Percentiles rank a stretch among this genome's conserved stretches.
These are phyloP conservation scores for Starmerella davenportii DNA, from an alignment of 805 yeast species.

Conservation along the genomic window DNA sequence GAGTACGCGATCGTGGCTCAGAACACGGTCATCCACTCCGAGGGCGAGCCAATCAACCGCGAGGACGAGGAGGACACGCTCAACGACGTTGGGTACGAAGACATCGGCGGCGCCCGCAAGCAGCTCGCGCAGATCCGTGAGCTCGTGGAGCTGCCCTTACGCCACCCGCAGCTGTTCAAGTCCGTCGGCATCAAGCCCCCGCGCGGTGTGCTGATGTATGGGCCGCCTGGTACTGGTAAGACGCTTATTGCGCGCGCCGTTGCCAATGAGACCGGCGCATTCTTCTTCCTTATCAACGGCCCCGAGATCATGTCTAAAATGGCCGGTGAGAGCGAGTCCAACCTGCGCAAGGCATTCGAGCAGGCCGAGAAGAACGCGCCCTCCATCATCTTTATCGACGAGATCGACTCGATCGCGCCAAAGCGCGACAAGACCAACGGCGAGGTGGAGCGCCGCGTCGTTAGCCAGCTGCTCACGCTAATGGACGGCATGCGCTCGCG, in stretches of 20 bases:
- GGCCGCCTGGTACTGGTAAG: constrained; percentile 99
- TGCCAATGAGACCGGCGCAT: constrained; percentile 98
- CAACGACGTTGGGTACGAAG: constrained; percentile 96
- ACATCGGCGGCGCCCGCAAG: constrained; percentile 96
- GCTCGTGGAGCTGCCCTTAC: constrained; percentile 89
- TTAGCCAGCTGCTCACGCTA: constrained; percentile 85
- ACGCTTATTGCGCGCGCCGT: constrained; percentile 99
- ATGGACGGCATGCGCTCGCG: constrained; percentile 99
- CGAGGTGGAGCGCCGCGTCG: constrained; percentile 98
- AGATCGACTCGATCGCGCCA: constrained; percentile 97
- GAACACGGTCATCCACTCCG: constrained; percentile 94
- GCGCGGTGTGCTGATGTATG: constrained; percentile 80
- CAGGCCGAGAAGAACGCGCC: constrained; percentile 99
- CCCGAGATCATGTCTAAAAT: constrained; percentile 99
- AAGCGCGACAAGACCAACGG: constrained; percentile 99
- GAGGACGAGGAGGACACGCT: constrained; percentile 95
- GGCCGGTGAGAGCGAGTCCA: constrained; percentile 99
- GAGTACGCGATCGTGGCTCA: constrained; percentile 96
- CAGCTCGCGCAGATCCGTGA: constrained; percentile 99
- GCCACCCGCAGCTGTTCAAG: constrained; percentile 97
- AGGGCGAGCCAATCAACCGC: constrained; percentile 96
- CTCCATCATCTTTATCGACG: constrained; percentile 92
- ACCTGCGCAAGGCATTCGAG: constrained; percentile 92
- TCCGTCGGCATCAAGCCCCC: constrained; percentile 98
- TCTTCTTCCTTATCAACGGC: constrained; percentile 93